Percentiles rank a stretch among this genome's conserved stretches.
Evolutionary conservation across 2,329 filamentous ascomycete genomes (phyloP).

Genomic region (Leptographium radiaticola): DNA sequence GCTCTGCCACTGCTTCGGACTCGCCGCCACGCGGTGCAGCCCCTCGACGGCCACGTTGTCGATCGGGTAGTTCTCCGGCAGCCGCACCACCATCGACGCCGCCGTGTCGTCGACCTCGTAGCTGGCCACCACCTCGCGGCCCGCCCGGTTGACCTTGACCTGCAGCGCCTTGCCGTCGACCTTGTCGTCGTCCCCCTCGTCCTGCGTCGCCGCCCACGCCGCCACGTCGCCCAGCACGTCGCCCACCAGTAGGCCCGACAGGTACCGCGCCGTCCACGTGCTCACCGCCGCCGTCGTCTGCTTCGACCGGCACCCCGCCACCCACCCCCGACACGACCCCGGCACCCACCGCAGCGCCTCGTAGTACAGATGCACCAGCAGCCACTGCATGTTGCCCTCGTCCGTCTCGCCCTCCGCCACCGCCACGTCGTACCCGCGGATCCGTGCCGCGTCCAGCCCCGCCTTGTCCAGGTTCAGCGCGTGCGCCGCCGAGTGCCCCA

Average conservation of each 20-base stretch:
- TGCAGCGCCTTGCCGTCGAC: conserved; percentile 41
- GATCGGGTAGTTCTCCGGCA: conserved; percentile 75
- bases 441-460: conserved; percentile 44
- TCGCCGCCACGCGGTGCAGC: conserved; percentile 72
- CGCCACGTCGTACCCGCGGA: conserved; percentile 39
- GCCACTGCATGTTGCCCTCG: conserved; percentile 67
- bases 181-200: conserved; percentile 19
- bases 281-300: conserved; percentile 72
- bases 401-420: conserved; percentile 43
- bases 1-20: conserved; percentile 81
- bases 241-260: conserved; percentile 57
- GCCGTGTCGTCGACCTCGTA: conserved; percentile 83
- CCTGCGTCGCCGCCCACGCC: conserved; percentile 48
- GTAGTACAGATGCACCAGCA: conserved; percentile 79
- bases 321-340: conserved; percentile 72
- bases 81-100: conserved; percentile 67
- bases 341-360: conserved; percentile 65
- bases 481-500: conserved; percentile 64
- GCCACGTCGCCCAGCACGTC: conserved; percentile 54
- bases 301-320: conserved; percentile 64
- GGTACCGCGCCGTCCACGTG: conserved; percentile 72
- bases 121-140: conserved; percentile 66
- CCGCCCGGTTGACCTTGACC: conserved; percentile 59
- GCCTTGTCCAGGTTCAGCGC: conserved; percentile 62
- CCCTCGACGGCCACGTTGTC: conserved; percentile 64